phyloP scores from a whole-genome alignment of 495 filamentous ascomycete species.

The Physcia stellaris region DNA sequence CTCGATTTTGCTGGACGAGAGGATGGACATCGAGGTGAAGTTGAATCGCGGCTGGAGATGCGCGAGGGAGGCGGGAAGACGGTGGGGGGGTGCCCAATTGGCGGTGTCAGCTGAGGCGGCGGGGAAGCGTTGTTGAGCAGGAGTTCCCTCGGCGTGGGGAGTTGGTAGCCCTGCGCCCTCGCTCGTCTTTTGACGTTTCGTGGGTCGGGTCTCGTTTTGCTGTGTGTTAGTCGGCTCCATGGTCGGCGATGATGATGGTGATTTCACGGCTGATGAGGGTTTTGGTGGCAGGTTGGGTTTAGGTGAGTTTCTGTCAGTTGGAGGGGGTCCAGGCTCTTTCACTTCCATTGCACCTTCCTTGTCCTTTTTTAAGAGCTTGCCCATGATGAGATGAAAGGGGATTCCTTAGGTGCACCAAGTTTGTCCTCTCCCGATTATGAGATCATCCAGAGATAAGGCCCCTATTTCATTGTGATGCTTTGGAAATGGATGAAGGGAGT shows the following conservation, averaged over 20 bases:
- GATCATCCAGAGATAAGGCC: no score
- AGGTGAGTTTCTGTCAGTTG: no score
- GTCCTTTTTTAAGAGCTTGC: no score
- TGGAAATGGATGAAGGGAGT: no score
- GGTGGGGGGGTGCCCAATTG: background rate
- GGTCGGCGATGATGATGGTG: no score
- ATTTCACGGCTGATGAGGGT: no score
- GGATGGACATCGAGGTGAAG: constrained; percentile 22
- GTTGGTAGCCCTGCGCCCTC: background rate
- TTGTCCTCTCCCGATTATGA: no score
- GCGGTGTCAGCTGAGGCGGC: background rate
- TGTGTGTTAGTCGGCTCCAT: no score
- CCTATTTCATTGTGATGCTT: no score
- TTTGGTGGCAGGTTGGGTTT: no score
- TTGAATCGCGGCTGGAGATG: constrained; percentile 6
- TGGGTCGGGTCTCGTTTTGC: background rate
- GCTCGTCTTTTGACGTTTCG: constrained; percentile 1
- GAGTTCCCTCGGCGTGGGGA: background rate
- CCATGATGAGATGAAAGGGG: no score
- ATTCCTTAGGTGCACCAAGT: no score
- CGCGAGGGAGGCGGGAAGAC: constrained; percentile 4
- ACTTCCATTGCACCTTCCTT: background rate
- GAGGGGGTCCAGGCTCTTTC: background rate
- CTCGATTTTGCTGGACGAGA: constrained; percentile 41
- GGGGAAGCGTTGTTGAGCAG: background rate